These are phyloP conservation scores for Neurospora tetrasperma DNA, from an alignment of 495 filamentous ascomycete genomes.

Conservation along the genomic window DNA sequence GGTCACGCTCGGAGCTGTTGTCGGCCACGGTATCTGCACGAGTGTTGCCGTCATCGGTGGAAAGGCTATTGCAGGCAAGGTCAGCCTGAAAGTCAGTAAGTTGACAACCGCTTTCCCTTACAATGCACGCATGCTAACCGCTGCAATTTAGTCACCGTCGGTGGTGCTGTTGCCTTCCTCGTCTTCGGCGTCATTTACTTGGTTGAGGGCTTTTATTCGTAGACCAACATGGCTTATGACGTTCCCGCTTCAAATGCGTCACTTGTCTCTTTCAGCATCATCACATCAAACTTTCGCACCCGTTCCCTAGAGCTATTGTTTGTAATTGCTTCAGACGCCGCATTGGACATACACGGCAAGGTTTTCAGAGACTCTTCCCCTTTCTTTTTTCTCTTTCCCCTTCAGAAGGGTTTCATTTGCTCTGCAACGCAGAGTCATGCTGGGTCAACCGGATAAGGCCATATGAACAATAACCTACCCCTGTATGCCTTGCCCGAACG, in stretches of 20 bases:
- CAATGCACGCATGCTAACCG: constrained; percentile 13
- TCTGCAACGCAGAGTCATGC: not conserved
- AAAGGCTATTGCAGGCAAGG: constrained; percentile 80
- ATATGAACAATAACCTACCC: not conserved
- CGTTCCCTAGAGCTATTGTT: constrained; percentile 5
- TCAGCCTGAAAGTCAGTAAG: constrained; percentile 95
- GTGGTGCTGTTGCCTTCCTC: constrained; percentile 86
- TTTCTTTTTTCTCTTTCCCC: too few species aligned
- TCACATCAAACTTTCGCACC: not conserved
- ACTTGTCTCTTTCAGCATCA: not conserved
- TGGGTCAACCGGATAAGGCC: not conserved
- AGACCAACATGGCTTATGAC: not conserved
- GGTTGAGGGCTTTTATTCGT: constrained; percentile 64
- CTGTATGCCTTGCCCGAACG: not conserved
- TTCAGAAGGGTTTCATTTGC: not conserved
- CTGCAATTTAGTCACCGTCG: constrained; percentile 66
- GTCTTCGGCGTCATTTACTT: constrained; percentile 87
- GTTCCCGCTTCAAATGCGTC: not conserved
- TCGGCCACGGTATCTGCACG: constrained; percentile 83
- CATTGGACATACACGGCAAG: not conserved
- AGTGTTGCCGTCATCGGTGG: constrained; percentile 89
- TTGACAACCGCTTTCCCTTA: constrained; percentile 16
- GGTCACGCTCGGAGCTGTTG: constrained; percentile 84
- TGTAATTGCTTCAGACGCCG: constrained; percentile 10
- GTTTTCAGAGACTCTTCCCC: not conserved